A percentile compares a stretch with the other conserved stretches of the same genome.
phyloP scores from a whole-genome alignment of 2,329 filamentous ascomycete genomes.

The Verticillium nonalfalfae region DNA sequence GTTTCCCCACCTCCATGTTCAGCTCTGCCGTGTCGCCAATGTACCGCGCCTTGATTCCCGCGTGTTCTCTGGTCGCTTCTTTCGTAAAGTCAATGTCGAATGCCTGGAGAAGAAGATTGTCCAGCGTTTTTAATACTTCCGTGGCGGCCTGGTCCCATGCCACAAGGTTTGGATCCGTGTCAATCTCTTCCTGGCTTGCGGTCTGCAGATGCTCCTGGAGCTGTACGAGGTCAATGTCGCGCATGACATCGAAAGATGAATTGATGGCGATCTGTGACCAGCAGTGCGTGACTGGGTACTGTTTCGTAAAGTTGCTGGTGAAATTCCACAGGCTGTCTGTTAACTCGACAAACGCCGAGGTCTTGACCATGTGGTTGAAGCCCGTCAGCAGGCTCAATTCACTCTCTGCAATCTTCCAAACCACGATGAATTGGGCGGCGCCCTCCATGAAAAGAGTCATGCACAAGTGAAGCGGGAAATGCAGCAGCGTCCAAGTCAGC shows the following conservation, averaged over 20 bases:
- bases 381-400: constrained; percentile 16
- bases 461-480: constrained; percentile 58
- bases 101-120: constrained; percentile 3
- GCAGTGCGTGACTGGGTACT: constrained; percentile 19
- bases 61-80: constrained; percentile 14
- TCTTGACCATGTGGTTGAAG: constrained; percentile 9
- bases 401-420: constrained; percentile 22
- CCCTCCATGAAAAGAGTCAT: constrained; percentile 60
- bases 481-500: constrained; percentile 49
- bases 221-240: constrained; percentile 19
- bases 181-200: constrained; percentile 1
- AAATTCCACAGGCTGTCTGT: constrained; percentile 6
- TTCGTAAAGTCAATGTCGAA: constrained; percentile 20
- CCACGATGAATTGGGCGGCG: constrained; percentile 48
- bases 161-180: background rate
- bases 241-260: constrained; percentile 19
- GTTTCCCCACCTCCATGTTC: constrained; percentile 8
- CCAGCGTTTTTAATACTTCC: background rate
- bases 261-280: constrained; percentile 13
- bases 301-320: constrained; percentile 15
- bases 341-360: background rate
- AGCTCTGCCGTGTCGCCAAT: constrained; percentile 12
- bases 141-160: background rate
- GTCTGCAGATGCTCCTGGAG: constrained; percentile 2
- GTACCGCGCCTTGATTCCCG: constrained; percentile 9